Base-by-base conservation (phyloP, 2,329 filamentous ascomycete genomes). In the Trichoderma sp. region DNA sequence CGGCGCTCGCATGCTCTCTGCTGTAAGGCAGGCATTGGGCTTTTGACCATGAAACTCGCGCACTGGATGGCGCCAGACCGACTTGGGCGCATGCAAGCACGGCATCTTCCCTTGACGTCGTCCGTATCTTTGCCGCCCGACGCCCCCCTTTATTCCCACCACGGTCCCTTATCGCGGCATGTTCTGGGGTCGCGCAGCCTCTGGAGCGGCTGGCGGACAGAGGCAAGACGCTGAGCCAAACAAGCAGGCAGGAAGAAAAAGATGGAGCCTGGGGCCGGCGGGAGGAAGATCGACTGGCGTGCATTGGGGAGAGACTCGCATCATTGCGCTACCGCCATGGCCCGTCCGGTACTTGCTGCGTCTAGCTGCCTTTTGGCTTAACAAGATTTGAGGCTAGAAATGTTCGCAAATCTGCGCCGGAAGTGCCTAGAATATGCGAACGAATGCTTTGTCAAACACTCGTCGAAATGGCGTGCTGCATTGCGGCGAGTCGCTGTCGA, bases 221-320 rank as follows among this genome's bases (percentile, higher is more conserved):
- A 58, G 55, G 19, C 37, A 31, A 6, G 4, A 47, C 37, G 37
- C 16, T 47, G 59, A 8, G 40, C 6, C 27, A 13, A 29, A 5
- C 10, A 31, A 35, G 56, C 10, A 29, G 27, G 16, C 16, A 19
- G 33, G 47, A n/a, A 49, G 8, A 63, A 53, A 8, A 56, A 29
- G 53, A 56, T 56, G 53, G 53, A 40, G 24, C 61, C 47, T 49
- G 61, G 61, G 60, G 58, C 57, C 37, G 52, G 57, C 66, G 33
- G 31, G 16, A 35, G 56, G 16, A 63, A 35, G 31, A 64, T 56
- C 47, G 59, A 55, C 59, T 63, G 67, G 67, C 67, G 67, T 69
- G 67, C 67, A 62, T 63, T 69, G 27, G 60, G n/a, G 59, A 64
- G 52, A 64, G 59, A 52, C 67, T 69, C 67, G 53, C 67, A 69